phyloP scores from a whole-genome alignment of 495 filamentous ascomycete species.

The Aspergillus haitiensis region DNA sequence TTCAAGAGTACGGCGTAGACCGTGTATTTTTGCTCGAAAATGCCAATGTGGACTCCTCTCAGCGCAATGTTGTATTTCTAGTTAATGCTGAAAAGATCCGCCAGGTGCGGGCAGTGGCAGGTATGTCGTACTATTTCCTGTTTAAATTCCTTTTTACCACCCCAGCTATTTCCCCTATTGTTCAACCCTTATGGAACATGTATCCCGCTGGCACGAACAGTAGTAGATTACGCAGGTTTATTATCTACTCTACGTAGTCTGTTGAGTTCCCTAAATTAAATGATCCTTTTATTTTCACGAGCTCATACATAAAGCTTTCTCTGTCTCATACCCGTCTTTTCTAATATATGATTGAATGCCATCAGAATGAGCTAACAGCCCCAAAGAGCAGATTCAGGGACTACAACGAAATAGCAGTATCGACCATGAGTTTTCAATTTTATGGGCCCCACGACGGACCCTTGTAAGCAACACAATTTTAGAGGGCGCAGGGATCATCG shows the following conservation, averaged over 20 bases:
- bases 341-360: constrained; percentile 39
- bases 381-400: constrained; percentile 84
- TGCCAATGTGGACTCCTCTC: constrained; percentile 85
- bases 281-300: constrained; percentile 23
- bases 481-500: constrained; percentile 89
- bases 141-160: constrained; percentile 6
- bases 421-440: constrained; percentile 91
- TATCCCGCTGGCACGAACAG: constrained; percentile 51
- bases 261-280: constrained; percentile 66
- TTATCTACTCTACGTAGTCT: constrained; percentile 60
- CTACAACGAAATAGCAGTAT: constrained; percentile 79
- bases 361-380: constrained; percentile 61
- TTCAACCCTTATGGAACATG: constrained; percentile 5
- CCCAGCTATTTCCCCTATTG: background rate
- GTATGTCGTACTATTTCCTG: constrained; percentile 57
- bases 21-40: constrained; percentile 95
- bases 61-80: constrained; percentile 94
- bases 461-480: constrained; percentile 87
- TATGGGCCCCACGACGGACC: constrained; percentile 91
- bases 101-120: constrained; percentile 79
- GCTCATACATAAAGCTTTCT: constrained; percentile 50
- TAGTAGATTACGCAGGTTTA: constrained; percentile 63
- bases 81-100: constrained; percentile 82
- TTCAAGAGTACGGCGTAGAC: constrained; percentile 94
- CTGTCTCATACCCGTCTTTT: constrained; percentile 19